Conservation (phyloP, 108 stramenopile species). For the Pseudonitzschia multiseries region DNA sequence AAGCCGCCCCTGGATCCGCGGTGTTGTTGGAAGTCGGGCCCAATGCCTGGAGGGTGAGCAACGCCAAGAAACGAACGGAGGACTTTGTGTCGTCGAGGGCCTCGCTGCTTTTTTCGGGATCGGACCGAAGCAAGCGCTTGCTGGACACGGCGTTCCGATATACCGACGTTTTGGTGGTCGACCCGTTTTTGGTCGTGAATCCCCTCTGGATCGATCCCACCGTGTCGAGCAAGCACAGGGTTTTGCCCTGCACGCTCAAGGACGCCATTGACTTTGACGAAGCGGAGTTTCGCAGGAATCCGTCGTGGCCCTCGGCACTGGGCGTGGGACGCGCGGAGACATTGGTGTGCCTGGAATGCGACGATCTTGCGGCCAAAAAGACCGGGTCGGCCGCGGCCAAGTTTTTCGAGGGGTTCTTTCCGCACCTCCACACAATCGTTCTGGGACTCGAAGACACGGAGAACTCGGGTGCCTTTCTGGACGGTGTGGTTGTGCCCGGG, state of each 20-base stretch:
- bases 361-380: not conserved
- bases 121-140: not conserved
- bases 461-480: not conserved
- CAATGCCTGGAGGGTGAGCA: not conserved
- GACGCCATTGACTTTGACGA: not conserved
- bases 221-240: not conserved
- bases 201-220: conserved; percentile 8
- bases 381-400: not conserved
- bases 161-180: not conserved
- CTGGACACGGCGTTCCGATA: not conserved
- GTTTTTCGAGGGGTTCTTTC: not conserved
- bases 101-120: not conserved
- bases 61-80: not conserved
- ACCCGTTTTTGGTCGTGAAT: not conserved
- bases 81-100: too few relatives aligned
- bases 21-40: not conserved
- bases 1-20: too few relatives aligned
- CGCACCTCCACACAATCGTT: not conserved
- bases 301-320: not conserved
- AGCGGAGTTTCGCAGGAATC: not conserved
- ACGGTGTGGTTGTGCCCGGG: not conserved
- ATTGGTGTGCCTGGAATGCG: not conserved
- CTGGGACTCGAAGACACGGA: not conserved
- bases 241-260: not conserved
- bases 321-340: not conserved